Evolutionary conservation across 495 filamentous ascomycete species (phyloP), one percentile per base, ranked within the genome.

Genomic region (Acidiella bohemica): DNA sequence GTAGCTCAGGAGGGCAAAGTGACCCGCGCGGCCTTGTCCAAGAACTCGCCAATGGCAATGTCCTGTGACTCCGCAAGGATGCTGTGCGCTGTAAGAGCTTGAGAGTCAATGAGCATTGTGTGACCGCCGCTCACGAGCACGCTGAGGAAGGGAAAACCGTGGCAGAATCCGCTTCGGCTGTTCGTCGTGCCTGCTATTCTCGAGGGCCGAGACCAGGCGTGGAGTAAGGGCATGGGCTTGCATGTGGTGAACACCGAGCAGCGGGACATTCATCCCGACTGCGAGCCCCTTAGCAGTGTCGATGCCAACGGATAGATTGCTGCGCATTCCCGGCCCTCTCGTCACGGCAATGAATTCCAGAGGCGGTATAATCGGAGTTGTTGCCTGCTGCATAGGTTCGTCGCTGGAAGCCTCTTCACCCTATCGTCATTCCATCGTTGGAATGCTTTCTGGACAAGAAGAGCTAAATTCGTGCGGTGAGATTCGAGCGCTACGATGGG

Each of bases 221-320:
- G 87, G 81, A 5, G 90, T 96, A 33, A 97, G 57, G 2, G 87
- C 75, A 58, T 97, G 90, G 11, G 88, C 90, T 55, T 95, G 87
- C 90, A 97, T 96, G 58, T 97, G 90, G 52, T 97, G 77, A 0
- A 95, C 83, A 0, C 73, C 90, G 2, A 95, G 55, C 20, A 96
- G 60, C 2, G 87, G 85, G 2, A 84, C 65, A 35, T 78, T 68
- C 82, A 80, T 88, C 24, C 80, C 86, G 19, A 81, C 62, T 1
- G 87, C 79, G 4, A 97, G 71, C 1, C 81, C 90, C 59, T 96
- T 95, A 13, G 85, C 90, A 1, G 73, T 80, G 56, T 90, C 80
- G 3, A 95, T 53, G 0, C 90, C 90, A 4, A 75, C 68, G 3
- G 73, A 66, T 3, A 97, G 66, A 50, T 77, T 77, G 11, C 78